Conservation (phyloP, 169 alveolate species). For the Plasmodium reichenowi region DNA sequence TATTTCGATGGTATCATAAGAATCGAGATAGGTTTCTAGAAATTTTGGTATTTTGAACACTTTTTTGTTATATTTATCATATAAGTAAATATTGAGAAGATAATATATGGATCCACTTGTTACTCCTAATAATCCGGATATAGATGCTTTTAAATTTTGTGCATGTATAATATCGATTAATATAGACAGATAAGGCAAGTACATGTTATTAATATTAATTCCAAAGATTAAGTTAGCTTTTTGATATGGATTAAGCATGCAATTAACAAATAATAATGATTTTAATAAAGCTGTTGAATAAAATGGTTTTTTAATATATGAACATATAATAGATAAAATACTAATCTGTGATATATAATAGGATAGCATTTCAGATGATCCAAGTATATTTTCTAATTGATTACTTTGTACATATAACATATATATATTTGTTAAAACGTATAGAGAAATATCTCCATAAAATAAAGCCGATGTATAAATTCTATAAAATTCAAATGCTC, state of each 20-base stretch:
- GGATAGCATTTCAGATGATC: slow-evolving; percentile 61
- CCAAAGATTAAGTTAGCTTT: slow-evolving; percentile 72
- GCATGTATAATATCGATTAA: slow-evolving; percentile 70
- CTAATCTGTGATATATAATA: slow-evolving; percentile 67
- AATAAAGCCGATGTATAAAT: slow-evolving; percentile 69
- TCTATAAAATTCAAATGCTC: slow-evolving; percentile 74
- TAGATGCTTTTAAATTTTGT: slow-evolving; percentile 65
- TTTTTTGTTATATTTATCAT: slow-evolving; percentile 50
- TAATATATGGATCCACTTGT: slow-evolving; percentile 72
- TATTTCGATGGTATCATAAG: slow-evolving; percentile 24
- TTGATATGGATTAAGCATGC: slow-evolving; percentile 70
- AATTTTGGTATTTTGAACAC: slow-evolving; percentile 40
- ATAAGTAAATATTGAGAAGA: slow-evolving; percentile 40
- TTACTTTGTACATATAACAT: slow-evolving; percentile 69
- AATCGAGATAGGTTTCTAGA: slow-evolving; percentile 56
- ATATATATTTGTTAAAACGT: slow-evolving; percentile 68
- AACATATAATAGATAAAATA: slow-evolving; percentile 44
- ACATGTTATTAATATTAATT: slow-evolving; percentile 54
- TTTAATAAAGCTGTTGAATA: slow-evolving; percentile 63
- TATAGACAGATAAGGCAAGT: slow-evolving; percentile 68
- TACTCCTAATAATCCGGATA: slow-evolving; percentile 66
- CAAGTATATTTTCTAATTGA: slow-evolving; percentile 31
- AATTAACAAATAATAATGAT: slow-evolving; percentile 54
- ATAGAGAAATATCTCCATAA: slow-evolving; percentile 69
- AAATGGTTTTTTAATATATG: slow-evolving; percentile 64